These are phyloP conservation scores for Diplocarpon mali DNA, from an alignment of 2,329 filamentous ascomycete genomes.

Conservation along the genomic window DNA sequence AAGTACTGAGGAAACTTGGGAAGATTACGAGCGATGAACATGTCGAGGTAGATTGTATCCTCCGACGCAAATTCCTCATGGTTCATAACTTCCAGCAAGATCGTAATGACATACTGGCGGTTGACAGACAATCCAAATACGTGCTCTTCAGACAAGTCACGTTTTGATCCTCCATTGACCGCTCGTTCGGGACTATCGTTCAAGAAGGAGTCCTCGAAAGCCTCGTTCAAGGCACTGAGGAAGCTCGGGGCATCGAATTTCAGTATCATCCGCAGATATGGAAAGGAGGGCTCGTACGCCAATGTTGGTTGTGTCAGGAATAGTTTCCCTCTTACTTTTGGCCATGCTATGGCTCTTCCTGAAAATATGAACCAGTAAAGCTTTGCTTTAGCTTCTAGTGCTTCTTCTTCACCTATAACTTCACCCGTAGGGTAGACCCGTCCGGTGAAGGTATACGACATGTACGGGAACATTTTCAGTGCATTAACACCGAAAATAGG, in stretches of 20 bases:
- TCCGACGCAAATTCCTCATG: constrained; percentile 60
- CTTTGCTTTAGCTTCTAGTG: constrained; percentile 69
- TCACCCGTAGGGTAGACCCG: constrained; percentile 85
- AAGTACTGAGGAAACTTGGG: constrained; percentile 97
- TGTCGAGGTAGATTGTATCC: constrained; percentile 91
- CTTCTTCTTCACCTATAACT: constrained; percentile 58
- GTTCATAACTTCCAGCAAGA: constrained; percentile 84
- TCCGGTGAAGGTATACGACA: constrained; percentile 84
- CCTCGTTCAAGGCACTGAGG: constrained; percentile 90
- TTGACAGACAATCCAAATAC: constrained; percentile 65
- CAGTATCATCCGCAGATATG: constrained; percentile 73
- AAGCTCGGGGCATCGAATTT: constrained; percentile 87
- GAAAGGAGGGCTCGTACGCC: constrained; percentile 62
- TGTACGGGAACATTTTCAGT: constrained; percentile 86
- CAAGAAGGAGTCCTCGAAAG: constrained; percentile 88
- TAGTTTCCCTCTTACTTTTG: constrained; percentile 47
- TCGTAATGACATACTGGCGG: constrained; percentile 84
- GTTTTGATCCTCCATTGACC: constrained; percentile 38
- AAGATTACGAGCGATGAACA: constrained; percentile 94
- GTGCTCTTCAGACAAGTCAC: constrained; percentile 50
- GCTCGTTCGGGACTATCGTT: constrained; percentile 64
- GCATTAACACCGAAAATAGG: constrained; percentile 59
- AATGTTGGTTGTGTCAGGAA: constrained; percentile 49
- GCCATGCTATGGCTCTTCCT: constrained; percentile 67
- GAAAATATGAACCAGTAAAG: constrained; percentile 93